These are phyloP conservation scores for Conticribra guillardii DNA, from an alignment of 108 stramenopile genomes.

Conservation along the genomic window DNA sequence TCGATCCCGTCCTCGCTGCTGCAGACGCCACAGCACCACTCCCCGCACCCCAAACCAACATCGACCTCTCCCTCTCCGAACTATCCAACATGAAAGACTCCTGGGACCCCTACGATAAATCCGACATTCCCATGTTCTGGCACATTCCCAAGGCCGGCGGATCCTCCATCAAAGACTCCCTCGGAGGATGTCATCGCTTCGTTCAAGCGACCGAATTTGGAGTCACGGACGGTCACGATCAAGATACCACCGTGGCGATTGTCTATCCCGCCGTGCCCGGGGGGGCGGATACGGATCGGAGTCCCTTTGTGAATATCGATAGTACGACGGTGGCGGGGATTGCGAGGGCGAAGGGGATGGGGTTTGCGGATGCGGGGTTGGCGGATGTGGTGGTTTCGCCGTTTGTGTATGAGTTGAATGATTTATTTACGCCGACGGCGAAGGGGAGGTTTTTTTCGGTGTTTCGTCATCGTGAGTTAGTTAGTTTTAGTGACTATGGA, in stretches of 20 bases:
- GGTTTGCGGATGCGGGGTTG: conserved; percentile 61
- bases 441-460: conserved; percentile 59
- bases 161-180: conserved; percentile 53
- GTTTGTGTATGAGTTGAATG: conserved; percentile 60
- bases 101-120: conserved; percentile 53
- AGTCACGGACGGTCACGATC: conserved; percentile 59
- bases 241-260: conserved; percentile 56
- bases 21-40: not conserved
- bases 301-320: conserved; percentile 67
- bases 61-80: conserved; percentile 13
- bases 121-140: conserved; percentile 58
- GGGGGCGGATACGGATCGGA: conserved; percentile 45
- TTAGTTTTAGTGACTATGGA: too few relatives aligned
- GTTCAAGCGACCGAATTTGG: conserved; percentile 64
- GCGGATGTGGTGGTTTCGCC: conserved; percentile 63
- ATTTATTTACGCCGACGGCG: conserved; percentile 55
- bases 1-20: conserved; percentile 7
- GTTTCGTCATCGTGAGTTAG: conserved; percentile 49
- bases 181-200: conserved; percentile 61
- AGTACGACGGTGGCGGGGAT: conserved; percentile 63
- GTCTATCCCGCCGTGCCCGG: conserved; percentile 59
- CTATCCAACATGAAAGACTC: conserved; percentile 54
- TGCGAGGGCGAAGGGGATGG: conserved; percentile 55
- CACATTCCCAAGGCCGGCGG: conserved; percentile 66
- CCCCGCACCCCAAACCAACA: not conserved